A percentile compares a stretch with the other conserved stretches of the same genome.
These are phyloP conservation scores for Debaryomyces prosopidis DNA, from an alignment of 805 yeast genomes.

Conservation along the genomic window DNA sequence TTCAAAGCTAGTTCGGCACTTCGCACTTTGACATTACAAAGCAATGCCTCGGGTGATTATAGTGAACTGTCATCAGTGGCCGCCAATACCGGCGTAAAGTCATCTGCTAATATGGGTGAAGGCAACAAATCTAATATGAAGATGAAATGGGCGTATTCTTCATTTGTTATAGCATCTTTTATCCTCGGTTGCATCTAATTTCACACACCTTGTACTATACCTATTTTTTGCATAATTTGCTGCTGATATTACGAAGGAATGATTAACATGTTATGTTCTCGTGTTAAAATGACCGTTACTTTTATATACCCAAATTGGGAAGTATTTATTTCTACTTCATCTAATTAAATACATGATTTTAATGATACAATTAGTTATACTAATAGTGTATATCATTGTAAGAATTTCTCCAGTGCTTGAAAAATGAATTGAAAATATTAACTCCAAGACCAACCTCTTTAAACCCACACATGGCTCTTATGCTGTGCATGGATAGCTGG, in stretches of 20 bases:
- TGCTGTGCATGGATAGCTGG: slow-evolving; percentile 44
- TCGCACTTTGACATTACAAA: slow-evolving; percentile 4
- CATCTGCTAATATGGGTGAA: background rate
- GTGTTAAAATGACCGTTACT: too few species aligned
- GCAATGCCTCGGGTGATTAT: background rate
- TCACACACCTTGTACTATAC: background rate
- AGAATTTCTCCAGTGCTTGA: slow-evolving; percentile 26
- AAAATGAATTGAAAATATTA: slow-evolving; percentile 31
- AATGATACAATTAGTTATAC: background rate
- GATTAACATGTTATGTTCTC: too few species aligned
- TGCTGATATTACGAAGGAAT: background rate
- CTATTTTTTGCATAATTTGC: background rate
- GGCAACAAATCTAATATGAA: background rate
- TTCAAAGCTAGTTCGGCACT: slow-evolving; percentile 3
- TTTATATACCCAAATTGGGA: too few species aligned
- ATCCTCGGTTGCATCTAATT: background rate
- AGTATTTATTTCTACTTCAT: too few species aligned
- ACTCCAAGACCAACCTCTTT: slow-evolving; percentile 41
- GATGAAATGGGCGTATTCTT: background rate
- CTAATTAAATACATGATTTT: too few species aligned
- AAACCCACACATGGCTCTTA: slow-evolving; percentile 37
- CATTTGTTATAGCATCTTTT: background rate
- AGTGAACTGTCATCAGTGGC: background rate
- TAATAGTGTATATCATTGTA: background rate
- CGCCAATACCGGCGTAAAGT: background rate